Evolutionary conservation across 495 filamentous ascomycete species (phyloP).

Genomic region (Aspergillus carlsbadensis): DNA sequence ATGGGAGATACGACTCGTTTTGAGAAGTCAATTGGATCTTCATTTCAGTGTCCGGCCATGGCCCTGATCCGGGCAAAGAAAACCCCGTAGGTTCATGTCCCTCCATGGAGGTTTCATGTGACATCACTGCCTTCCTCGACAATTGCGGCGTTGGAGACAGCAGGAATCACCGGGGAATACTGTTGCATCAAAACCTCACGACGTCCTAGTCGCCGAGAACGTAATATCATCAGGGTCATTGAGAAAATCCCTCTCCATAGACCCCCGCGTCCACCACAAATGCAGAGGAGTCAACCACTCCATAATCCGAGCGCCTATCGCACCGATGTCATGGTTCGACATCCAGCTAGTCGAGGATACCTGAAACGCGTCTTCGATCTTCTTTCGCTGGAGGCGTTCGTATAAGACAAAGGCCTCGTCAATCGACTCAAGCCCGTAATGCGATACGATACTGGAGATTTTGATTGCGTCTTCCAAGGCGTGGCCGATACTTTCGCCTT

Average conservation of each 20-base stretch:
- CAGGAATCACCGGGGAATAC: no score
- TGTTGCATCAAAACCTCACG: no score
- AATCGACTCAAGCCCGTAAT: background rate
- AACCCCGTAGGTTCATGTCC: no score
- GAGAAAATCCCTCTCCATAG: background rate
- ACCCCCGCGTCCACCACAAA: background rate
- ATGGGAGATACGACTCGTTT: no score
- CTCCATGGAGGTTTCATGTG: no score
- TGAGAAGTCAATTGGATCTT: no score
- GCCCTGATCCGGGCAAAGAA: no score
- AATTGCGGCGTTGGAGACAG: no score
- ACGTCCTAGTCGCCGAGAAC: background rate
- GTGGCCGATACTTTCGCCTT: slow-evolving; percentile 48
- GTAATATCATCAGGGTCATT: background rate
- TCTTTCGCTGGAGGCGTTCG: background rate
- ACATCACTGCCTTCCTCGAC: no score
- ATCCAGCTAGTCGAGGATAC: background rate
- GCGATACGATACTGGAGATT: slow-evolving; percentile 36
- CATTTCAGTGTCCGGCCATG: no score
- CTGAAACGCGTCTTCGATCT: background rate
- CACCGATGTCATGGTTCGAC: slow-evolving; percentile 1
- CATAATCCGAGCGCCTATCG: background rate
- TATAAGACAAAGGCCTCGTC: background rate
- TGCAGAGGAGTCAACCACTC: background rate
- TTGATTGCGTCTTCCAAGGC: slow-evolving; percentile 52